Evolutionary conservation across 169 alveolate genomes (phyloP), one percentile per base, ranked within the genome.

Genomic region (Toxoplasma gondii): DNA sequence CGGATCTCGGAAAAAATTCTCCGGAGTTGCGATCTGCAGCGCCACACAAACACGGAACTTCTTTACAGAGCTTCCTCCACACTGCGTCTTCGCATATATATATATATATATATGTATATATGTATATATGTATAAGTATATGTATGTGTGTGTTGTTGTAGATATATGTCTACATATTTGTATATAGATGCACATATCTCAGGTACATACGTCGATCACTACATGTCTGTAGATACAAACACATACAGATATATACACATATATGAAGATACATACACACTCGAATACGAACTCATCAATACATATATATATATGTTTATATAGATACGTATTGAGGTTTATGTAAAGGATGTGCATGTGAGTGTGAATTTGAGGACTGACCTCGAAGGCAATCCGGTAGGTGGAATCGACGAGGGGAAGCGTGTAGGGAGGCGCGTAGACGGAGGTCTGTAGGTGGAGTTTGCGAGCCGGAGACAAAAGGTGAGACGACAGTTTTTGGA

Each of bases 361-460:
- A 1, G 74, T 64, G 34, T 64, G 31, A 27, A 19, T 22, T 64
- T 19, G 29, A 64, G n/a, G 9, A 4, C 74, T 24, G 31, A 82
- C 90, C 90, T 82, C 90, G 36, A 82, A 82, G 43, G 90, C 90
- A 2, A 82, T 82, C 41, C 41, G 54, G 36, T 82, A 36, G 41
- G 44, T 38, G 39, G 34, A 24, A 24, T 82, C 90, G 44, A 82
- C 64, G 69, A 82, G 38, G 38, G 90, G 90, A 12, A 82, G 67
- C 53, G 64, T 44, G 38, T 82, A 82, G 38, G 90, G 90, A 9
- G 90, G 41, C 69, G 90, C 90, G 54, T 82, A 43, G 17, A 82
- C 67, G 2, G 44, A 12, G 54, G 69, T 39, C 19, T 22, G 44
- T 36, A 82, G 64, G 31, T 31, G 58, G 34, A 82, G 67, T 44